Evolutionary conservation across 1,284 basidiomycete species (phyloP), one percentile per base, ranked within the genome.

Genomic region (Vanrija pseudolonga): DNA sequence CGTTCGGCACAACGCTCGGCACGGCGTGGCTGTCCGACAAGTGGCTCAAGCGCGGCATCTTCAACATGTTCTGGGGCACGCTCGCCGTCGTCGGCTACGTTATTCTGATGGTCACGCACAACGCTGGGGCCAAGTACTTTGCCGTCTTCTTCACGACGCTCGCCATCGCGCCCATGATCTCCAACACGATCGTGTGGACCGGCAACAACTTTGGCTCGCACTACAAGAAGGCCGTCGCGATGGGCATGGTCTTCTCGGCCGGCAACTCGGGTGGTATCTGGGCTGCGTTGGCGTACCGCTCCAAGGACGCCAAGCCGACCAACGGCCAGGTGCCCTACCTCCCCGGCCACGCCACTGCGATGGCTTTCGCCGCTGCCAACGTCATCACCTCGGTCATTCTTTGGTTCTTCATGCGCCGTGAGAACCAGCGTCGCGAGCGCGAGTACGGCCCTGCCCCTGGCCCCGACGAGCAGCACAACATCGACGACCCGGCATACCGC

Each of bases 391-490:
- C 72, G 4, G 49, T 60, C 28, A 51, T 73, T 45, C 64, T 77
- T 53, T 67, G 63, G 51, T 57, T 71, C 53, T 64, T 66, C 19
- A 51, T 74, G 36, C 52, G 59, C 23, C 53, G 66, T 12, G 76
- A 78, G 60, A 78, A 78, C 66, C 58, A 51, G 6, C 60, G 71
- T 2, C 65, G 76, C 28, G 71, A 77, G 46, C 58, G 41, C 17
- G 26, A 61, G 17, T 77, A 70, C 56, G 77, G 77, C 3, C 26
- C 37, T 11, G 37, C 24, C 6, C 58, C 64, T 0, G 57, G 68
- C 4, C 63, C 66, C 11, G 89, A 94, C 66, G 87, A 93, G 75
- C 76, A 88, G 47, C 87, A 61, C 23, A 66, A 68, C 20, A 55
- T 57, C 52, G 66, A 71, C 28, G 49, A 56, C 24, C 59, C 65